phyloP scores from a whole-genome alignment of 2,329 filamentous ascomycete species.

The Nectriaceae sp. region DNA sequence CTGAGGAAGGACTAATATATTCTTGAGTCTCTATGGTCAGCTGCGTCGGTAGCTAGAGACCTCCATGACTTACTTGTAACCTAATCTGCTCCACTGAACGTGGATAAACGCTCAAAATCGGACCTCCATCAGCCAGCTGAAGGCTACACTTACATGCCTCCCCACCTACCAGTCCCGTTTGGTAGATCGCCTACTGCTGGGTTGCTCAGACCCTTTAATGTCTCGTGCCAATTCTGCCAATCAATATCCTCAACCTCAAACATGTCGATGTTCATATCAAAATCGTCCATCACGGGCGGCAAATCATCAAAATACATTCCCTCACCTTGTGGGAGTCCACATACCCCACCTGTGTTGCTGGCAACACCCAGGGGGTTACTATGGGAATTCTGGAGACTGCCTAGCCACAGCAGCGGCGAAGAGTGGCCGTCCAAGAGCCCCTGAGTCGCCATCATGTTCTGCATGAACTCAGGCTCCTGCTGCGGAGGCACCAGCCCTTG shows the following conservation, averaged over 20 bases:
- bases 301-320: background rate
- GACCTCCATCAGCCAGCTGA: background rate
- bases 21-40: too few relatives aligned
- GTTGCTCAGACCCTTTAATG: constrained; percentile 9
- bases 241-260: constrained; percentile 21
- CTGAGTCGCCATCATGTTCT: background rate
- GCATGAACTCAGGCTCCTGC: constrained; percentile 5
- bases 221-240: constrained; percentile 21
- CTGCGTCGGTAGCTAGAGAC: too few relatives aligned
- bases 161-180: constrained; percentile 11
- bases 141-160: background rate
- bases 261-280: constrained; percentile 17
- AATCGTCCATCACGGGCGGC: background rate
- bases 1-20: too few relatives aligned
- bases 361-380: background rate
- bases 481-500: constrained; percentile 14
- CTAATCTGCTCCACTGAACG: too few relatives aligned
- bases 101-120: background rate
- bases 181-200: background rate
- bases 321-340: background rate
- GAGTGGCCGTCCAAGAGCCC: background rate
- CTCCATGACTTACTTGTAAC: too few relatives aligned
- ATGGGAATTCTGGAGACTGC: background rate
- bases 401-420: background rate
- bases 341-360: background rate